These are phyloP conservation scores for Candida buenavistaensis DNA, from an alignment of 1,139 yeast genomes.

Conservation along the genomic window DNA sequence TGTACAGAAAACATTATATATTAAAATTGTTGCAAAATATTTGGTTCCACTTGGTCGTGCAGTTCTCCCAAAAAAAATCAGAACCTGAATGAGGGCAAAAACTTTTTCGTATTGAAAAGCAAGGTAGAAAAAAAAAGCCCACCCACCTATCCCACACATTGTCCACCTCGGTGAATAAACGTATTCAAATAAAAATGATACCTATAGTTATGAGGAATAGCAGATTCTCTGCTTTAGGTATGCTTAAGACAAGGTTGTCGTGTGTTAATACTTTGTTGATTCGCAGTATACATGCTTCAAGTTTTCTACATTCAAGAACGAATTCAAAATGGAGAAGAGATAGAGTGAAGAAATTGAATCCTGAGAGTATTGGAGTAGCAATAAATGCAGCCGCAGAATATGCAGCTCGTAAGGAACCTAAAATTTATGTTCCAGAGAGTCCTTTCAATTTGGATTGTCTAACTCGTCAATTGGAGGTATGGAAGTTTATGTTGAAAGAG, in stretches of 20 bases:
- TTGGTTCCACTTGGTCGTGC: not conserved
- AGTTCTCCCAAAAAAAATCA: not conserved
- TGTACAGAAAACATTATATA: no score
- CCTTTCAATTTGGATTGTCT: conserved; percentile 11
- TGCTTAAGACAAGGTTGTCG: conserved; percentile 7
- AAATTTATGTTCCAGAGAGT: conserved; percentile 5
- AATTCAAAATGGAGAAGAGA: not conserved
- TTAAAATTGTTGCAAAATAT: not conserved
- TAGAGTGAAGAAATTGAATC: not conserved
- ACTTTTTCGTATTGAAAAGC: no score
- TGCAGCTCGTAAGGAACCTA: no score
- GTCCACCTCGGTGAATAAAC: not conserved
- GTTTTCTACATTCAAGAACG: conserved; percentile 1
- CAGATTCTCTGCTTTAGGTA: conserved; percentile 3
- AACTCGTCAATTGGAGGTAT: conserved; percentile 8
- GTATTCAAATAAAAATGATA: conserved; percentile 1
- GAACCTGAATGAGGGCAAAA: no score
- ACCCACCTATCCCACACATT: not conserved
- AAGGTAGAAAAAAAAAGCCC: not conserved
- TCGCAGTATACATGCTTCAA: conserved; percentile 9
- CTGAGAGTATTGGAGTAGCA: no score
- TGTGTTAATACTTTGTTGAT: conserved; percentile 1
- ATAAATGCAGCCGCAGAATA: no score
- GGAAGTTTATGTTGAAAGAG: conserved; percentile 12
- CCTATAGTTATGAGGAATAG: conserved; percentile 3